Percentiles rank a stretch among this genome's conserved stretches.
These are phyloP conservation scores for Striga asiatica DNA, from an alignment of 257 asterid species.

Conservation along the genomic window DNA sequence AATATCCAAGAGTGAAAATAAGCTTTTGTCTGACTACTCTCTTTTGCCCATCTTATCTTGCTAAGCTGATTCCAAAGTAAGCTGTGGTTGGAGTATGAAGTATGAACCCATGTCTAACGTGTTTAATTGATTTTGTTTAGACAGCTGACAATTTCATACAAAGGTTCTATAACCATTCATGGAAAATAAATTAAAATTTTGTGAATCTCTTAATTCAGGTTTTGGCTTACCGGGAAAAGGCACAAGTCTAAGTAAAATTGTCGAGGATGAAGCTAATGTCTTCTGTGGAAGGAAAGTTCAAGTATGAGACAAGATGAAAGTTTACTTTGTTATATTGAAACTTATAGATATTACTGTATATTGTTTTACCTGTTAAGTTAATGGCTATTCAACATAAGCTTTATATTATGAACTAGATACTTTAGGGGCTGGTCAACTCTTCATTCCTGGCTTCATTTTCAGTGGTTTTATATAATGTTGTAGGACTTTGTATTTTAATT, in stretches of 20 bases:
- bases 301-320: conserved; percentile 14
- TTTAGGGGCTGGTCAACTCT: conserved; percentile 16
- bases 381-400: conserved; percentile 12
- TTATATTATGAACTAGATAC: conserved; percentile 6
- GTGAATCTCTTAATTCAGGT: conserved; percentile 39
- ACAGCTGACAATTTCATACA: no score
- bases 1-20: no score
- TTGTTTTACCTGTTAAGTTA: conserved; percentile 12
- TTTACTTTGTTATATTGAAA: conserved; percentile 9
- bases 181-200: no score
- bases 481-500: background rate
- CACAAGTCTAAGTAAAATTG: conserved; percentile 15
- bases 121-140: no score
- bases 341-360: conserved; percentile 6
- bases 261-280: background rate
- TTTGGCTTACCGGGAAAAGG: conserved; percentile 56
- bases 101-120: no score
- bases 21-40: no score
- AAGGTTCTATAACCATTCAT: no score
- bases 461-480: conserved; percentile 8
- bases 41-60: no score
- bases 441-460: no score
- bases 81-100: no score
- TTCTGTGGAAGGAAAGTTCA: conserved; percentile 8
- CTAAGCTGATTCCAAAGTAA: no score